phyloP scores from a whole-genome alignment of 2,329 filamentous ascomycete species.

The Colletotrichum sp. region DNA sequence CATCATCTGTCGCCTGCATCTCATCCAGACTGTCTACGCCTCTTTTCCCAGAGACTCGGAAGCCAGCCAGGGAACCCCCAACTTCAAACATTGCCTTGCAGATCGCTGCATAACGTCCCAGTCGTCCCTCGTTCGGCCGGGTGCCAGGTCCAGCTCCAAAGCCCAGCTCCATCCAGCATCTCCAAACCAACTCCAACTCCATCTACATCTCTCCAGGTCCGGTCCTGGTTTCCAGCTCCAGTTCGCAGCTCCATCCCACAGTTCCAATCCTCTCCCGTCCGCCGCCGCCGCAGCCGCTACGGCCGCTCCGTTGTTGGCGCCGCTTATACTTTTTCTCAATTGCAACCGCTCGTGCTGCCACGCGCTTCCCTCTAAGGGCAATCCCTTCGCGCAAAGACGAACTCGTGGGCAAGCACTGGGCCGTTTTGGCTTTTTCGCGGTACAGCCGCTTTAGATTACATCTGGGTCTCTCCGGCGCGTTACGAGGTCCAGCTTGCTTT shows the following conservation, averaged over 20 bases:
- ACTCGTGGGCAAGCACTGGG: conserved; percentile 1
- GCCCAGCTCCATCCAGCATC: not conserved
- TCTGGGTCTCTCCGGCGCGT: conserved; percentile 15
- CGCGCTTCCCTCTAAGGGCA: not conserved
- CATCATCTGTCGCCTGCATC: conserved; percentile 18
- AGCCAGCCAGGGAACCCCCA: conserved; percentile 11
- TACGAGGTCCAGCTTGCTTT: conserved; percentile 19
- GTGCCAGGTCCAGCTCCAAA: not conserved
- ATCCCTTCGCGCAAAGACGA: not conserved
- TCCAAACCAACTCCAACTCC: not conserved
- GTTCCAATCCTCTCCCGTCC: conserved; percentile 3
- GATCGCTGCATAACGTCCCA: conserved; percentile 20
- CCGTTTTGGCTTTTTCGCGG: not conserved
- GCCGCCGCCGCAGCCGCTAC: not conserved
- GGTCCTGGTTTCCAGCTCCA: not conserved
- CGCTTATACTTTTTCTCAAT: not conserved
- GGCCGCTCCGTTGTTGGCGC: not conserved
- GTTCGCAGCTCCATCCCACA: not conserved
- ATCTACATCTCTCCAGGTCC: not conserved
- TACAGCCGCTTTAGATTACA: conserved; percentile 18
- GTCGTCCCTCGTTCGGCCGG: conserved; percentile 15
- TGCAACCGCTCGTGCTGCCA: not conserved
- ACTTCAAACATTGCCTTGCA: conserved; percentile 8
- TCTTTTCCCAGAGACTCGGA: conserved; percentile 17
- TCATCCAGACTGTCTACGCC: conserved; percentile 8